Conservation (phyloP, 2,329 filamentous ascomycete species). For the Talaromyces sp. region DNA sequence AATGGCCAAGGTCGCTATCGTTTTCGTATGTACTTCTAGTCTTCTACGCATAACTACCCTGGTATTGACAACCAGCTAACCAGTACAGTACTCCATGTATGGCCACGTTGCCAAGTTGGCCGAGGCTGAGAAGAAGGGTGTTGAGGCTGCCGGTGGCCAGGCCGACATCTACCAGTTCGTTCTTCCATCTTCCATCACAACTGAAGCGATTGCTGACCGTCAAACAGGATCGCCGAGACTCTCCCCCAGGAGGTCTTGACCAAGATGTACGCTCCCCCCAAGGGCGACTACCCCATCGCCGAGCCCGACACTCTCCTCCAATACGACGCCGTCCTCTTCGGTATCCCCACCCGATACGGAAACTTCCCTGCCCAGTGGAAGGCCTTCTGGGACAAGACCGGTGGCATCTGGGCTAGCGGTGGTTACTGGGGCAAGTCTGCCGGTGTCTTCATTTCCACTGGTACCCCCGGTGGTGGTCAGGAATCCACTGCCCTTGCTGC, state of each 20-base stretch:
- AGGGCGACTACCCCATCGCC: constrained; percentile 66
- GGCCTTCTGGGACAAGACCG: constrained; percentile 79
- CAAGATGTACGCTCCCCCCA: constrained; percentile 89
- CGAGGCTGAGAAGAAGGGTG: constrained; percentile 85
- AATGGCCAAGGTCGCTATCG: constrained; percentile 89
- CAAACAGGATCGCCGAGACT: constrained; percentile 72
- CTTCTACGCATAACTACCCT: constrained; percentile 9
- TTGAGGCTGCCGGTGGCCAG: constrained; percentile 79
- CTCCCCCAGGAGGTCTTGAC: constrained; percentile 75
- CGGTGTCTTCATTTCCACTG: constrained; percentile 89
- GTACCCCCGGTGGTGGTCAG: constrained; percentile 81
- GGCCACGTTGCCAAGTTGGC: constrained; percentile 84
- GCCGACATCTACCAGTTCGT: constrained; percentile 78
- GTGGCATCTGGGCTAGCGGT: constrained; percentile 76
- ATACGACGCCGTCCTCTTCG: constrained; percentile 89
- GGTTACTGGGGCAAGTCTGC: constrained; percentile 84
- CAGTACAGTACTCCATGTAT: constrained; percentile 80
- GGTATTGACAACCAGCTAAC: neutral
- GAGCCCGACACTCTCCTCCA: constrained; percentile 61
- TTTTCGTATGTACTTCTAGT: constrained; percentile 66
- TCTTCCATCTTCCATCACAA: neutral
- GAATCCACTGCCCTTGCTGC: constrained; percentile 78
- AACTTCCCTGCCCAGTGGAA: constrained; percentile 98
- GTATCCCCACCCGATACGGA: constrained; percentile 92
- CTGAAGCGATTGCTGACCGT: neutral